A percentile compares a stretch with the other conserved stretches of the same genome.
phyloP scores from a whole-genome alignment of 805 yeast species.

The Kazachstania taianensis region DNA sequence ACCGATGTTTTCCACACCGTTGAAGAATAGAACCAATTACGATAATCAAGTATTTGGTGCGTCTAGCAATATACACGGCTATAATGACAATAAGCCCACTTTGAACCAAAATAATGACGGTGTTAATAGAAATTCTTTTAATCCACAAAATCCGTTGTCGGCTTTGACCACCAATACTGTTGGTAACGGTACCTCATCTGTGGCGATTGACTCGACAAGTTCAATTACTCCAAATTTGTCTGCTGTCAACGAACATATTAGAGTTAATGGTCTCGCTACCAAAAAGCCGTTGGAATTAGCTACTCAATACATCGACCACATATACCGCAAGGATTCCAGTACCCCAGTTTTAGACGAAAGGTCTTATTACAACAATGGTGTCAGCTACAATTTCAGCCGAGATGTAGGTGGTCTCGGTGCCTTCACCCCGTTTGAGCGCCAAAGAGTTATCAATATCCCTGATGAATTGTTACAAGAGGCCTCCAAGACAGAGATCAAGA shows the following conservation, averaged over 20 bases:
- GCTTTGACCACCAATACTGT: neutral
- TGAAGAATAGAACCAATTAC: conserved; percentile 25
- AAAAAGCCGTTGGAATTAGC: conserved; percentile 43
- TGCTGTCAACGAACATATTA: conserved; percentile 23
- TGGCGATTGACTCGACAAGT: neutral
- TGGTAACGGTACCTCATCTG: too few relatives aligned
- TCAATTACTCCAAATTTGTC: conserved; percentile 3
- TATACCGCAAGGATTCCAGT: conserved; percentile 49
- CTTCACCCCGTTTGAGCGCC: conserved; percentile 69
- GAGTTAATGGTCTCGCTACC: conserved; percentile 25
- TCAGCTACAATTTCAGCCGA: conserved; percentile 58
- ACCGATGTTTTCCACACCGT: conserved; percentile 27
- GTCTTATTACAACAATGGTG: conserved; percentile 43
- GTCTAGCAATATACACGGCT: neutral
- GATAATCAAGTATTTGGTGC: conserved; percentile 1
- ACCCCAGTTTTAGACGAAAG: conserved; percentile 45
- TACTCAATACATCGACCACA: conserved; percentile 48
- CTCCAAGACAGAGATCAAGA: conserved; percentile 51
- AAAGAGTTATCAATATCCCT: conserved; percentile 61
- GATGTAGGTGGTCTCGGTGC: conserved; percentile 35
- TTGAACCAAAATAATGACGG: neutral
- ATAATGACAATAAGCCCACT: neutral
- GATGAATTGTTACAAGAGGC: conserved; percentile 69
- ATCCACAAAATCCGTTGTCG: conserved; percentile 1
- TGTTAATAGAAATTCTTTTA: too few relatives aligned